Evolutionary conservation across 2,329 filamentous ascomycete genomes (phyloP), one percentile per base, ranked within the genome.

Genomic region (Hymenoscyphus salicellus): DNA sequence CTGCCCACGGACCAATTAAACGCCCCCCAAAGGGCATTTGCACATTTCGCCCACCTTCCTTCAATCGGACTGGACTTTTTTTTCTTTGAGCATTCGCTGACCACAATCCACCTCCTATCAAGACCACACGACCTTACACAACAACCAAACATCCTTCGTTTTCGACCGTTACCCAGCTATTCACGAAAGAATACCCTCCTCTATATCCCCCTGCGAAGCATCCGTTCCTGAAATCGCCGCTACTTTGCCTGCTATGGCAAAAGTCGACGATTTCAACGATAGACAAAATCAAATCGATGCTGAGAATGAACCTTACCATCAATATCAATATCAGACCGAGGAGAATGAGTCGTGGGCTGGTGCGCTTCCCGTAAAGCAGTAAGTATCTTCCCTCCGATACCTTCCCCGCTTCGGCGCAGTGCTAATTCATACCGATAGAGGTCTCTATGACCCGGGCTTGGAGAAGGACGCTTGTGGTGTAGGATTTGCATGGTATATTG

Each of bases 391-490:
- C 11, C n/a, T 14, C 46, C 14, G 8, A 52, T 26, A 26, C 10
- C 17, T 32, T 14, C 17, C 20, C 10, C 26, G n/a, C 10, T 8
- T 32, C 30, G 3, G 26, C 23, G 14, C 17, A 14, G 26, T 59
- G 57, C 57, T 61, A 69, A 60, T 70, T 61, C 17, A 58, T 1
- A 36, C 10, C 16, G 17, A 56, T 63, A 84, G 83, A 77, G 95
- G 94, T 84, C 87, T 99, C 60, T 99, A 99, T 78, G 93, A 98
- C 81, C 95, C 95, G 69, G 88, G 89, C 78, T 87, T 96, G 70
- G 95, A 98, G 82, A 98, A 98, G 80, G 95, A 99, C 93, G 93
- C 95, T 72, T 99, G 95, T 77, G 95, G 95, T 91, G 95, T 99
- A 75, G 95, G 95, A 78, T 99, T 99, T 80, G 92, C 94, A 80